Conservation (phyloP, 228 moss, liverwort and hornwort species). For the Sphagnum fallax region DNA sequence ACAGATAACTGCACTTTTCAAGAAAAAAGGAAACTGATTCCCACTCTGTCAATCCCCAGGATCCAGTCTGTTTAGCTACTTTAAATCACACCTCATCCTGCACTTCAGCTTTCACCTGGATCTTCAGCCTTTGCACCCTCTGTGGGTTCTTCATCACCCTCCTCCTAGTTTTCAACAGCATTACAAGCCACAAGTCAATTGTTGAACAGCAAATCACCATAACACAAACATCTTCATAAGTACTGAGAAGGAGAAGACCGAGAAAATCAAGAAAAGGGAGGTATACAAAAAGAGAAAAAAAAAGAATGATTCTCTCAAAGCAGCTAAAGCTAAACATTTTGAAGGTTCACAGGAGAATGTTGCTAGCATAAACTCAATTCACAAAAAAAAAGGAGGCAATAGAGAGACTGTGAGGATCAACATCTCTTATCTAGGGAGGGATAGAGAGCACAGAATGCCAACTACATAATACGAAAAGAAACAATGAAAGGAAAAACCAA, state of each 20-base stretch:
- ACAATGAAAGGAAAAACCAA: too few relatives aligned
- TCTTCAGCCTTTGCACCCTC: slow-evolving; percentile 3
- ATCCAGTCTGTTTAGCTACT: background rate
- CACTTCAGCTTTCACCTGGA: background rate
- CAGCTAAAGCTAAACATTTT: background rate
- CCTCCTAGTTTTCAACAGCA: slow-evolving; percentile 2
- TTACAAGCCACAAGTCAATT: background rate
- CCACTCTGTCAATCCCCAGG: slow-evolving; percentile 1
- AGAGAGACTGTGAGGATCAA: background rate
- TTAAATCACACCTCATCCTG: background rate
- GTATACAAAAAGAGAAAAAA: background rate
- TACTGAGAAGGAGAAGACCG: background rate
- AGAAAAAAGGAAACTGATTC: slow-evolving; percentile 2
- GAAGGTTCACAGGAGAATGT: background rate
- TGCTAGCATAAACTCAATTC: background rate
- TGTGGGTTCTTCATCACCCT: slow-evolving; percentile 7
- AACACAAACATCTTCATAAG: background rate
- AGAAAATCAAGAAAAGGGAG: background rate
- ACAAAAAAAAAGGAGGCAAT: background rate
- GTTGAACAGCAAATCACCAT: background rate
- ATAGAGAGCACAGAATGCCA: too few relatives aligned
- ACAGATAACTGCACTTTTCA: background rate
- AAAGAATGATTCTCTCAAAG: too few relatives aligned
- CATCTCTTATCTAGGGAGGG: too few relatives aligned
- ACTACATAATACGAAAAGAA: too few relatives aligned